phyloP scores from a whole-genome alignment of 2,329 filamentous ascomycete genomes.

The Diaporthe velutina region DNA sequence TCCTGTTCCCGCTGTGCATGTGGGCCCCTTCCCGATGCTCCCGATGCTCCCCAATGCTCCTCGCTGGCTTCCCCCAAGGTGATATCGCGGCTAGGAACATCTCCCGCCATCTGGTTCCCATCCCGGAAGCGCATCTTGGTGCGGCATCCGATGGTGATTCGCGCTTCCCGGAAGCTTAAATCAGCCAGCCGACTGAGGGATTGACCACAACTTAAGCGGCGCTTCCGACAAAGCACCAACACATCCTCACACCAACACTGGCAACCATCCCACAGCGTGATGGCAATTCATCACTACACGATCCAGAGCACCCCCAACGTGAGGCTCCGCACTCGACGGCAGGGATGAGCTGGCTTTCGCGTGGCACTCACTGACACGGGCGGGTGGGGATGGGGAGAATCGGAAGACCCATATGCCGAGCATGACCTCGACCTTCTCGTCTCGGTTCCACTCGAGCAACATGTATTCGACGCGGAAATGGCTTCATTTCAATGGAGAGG shows the following conservation, averaged over 20 bases:
- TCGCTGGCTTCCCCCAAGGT: slow-evolving; percentile 5
- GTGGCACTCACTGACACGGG: background rate
- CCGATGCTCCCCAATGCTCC: background rate
- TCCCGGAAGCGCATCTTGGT: background rate
- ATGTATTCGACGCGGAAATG: background rate
- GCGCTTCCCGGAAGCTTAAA: slow-evolving; percentile 14
- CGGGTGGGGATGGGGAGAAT: slow-evolving; percentile 1
- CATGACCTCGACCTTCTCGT: background rate
- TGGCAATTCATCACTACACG: background rate
- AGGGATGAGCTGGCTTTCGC: slow-evolving; percentile 1
- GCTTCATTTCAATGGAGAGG: background rate
- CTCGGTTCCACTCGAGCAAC: slow-evolving; percentile 11
- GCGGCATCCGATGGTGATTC: background rate
- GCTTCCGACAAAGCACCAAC: background rate
- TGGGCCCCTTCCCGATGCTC: slow-evolving; percentile 8
- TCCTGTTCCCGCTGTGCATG: slow-evolving; percentile 7
- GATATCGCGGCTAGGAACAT: background rate
- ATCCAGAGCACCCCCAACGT: background rate
- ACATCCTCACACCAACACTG: background rate
- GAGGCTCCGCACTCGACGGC: background rate
- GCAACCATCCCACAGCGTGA: background rate
- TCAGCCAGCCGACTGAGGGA: background rate
- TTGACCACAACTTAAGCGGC: background rate
- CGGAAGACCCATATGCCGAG: background rate
- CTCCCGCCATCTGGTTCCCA: background rate